Percentiles rank a stretch among this genome's conserved stretches.
Conservation (phyloP, 371 early-diverging fungal genomes). For the Mortierella sp. region DNA sequence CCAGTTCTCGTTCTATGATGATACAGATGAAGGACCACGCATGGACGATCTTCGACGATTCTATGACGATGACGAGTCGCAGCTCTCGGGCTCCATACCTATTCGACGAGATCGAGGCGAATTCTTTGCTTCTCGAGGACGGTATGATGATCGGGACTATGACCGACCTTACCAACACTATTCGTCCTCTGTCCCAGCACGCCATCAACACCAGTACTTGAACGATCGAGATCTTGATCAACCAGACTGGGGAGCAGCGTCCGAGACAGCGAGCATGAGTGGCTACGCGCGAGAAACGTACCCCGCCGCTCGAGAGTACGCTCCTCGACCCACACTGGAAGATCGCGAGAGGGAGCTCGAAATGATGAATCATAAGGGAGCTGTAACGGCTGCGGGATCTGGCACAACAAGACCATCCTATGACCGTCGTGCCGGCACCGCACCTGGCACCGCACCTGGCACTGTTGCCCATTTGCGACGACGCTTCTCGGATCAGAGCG, state of each 20-base stretch:
- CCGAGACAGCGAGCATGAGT: slow-evolving; percentile 17
- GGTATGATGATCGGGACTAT: slow-evolving; percentile 38
- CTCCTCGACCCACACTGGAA: slow-evolving; percentile 39
- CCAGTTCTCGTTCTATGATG: slow-evolving; percentile 39
- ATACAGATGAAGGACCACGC: slow-evolving; percentile 20
- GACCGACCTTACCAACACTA: slow-evolving; percentile 36
- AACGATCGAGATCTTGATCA: slow-evolving; percentile 25
- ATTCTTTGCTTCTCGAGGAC: slow-evolving; percentile 13
- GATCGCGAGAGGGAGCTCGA: slow-evolving; percentile 47
- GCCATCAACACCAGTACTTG: slow-evolving; percentile 11
- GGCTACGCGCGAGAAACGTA: slow-evolving; percentile 46
- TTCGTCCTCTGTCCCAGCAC: slow-evolving; percentile 28
- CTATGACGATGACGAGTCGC: slow-evolving; percentile 45
- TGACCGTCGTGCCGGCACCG: slow-evolving; percentile 21
- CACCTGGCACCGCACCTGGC: slow-evolving; percentile 34
- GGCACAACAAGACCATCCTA: not conserved
- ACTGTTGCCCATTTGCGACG: slow-evolving; percentile 42
- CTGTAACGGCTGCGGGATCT: not conserved
- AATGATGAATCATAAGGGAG: slow-evolving; percentile 32
- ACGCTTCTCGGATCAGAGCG: slow-evolving; percentile 43
- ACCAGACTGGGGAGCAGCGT: slow-evolving; percentile 19
- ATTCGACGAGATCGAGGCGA: slow-evolving; percentile 21
- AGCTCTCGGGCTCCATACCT: slow-evolving; percentile 36
- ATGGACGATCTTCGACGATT: slow-evolving; percentile 17
- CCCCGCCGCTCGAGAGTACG: slow-evolving; percentile 28